Conservation (phyloP, 2,329 filamentous ascomycete species). For the Fusarium devonianum region DNA sequence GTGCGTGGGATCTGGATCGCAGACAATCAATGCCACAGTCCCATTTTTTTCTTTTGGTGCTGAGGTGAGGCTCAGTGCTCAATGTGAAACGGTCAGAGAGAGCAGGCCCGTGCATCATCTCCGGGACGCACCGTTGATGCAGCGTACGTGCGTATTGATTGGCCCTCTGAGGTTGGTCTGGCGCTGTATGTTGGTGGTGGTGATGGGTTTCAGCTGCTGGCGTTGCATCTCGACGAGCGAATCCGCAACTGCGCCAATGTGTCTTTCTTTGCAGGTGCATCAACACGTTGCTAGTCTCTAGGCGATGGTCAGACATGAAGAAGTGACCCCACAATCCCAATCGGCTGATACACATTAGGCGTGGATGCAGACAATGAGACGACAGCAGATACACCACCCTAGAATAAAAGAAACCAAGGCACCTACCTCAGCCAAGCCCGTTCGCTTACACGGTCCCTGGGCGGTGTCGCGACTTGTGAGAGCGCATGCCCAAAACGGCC, state of each 20-base stretch:
- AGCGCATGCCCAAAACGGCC: constrained; percentile 5
- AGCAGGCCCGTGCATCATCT: constrained; percentile 21
- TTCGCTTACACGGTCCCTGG: constrained; percentile 7
- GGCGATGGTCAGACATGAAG: constrained; percentile 15
- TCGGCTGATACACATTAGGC: no score
- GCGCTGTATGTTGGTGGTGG: constrained; percentile 6
- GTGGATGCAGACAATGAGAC: constrained; percentile 9
- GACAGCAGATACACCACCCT: no score
- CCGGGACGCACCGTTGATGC: constrained; percentile 10
- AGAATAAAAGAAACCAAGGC: no score
- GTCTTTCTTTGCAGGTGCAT: constrained; percentile 8
- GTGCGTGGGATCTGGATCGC: constrained; percentile 1
- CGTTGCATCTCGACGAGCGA: constrained; percentile 6
- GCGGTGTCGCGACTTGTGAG: constrained; percentile 1
- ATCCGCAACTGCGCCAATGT: constrained; percentile 8
- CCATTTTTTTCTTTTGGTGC: neutral
- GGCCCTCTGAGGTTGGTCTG: neutral
- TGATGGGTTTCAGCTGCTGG: constrained; percentile 3
- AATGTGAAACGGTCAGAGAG: constrained; percentile 15
- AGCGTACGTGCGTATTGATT: neutral
- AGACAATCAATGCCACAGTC: neutral
- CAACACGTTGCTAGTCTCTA: constrained; percentile 11
- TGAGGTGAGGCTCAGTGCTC: constrained; percentile 1
- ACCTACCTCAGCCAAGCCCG: no score
- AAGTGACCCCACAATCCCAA: no score